phyloP scores from a whole-genome alignment of 2,329 filamentous ascomycete species.

The Didymella pomorum region DNA sequence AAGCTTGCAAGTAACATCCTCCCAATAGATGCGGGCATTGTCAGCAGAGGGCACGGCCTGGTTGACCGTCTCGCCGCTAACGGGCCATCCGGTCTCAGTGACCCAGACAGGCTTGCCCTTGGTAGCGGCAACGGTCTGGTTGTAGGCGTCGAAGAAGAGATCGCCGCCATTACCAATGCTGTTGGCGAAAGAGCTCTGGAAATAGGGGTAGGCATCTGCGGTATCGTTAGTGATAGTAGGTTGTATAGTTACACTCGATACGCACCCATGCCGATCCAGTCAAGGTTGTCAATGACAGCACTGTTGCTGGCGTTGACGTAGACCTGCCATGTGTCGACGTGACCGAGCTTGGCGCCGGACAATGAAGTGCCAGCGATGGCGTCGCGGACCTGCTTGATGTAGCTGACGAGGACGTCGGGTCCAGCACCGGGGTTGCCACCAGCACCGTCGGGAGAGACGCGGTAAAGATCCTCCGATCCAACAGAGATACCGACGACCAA shows the following conservation, averaged over 20 bases:
- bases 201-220: constrained; percentile 81
- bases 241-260: not conserved
- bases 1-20: constrained; percentile 75
- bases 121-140: constrained; percentile 65
- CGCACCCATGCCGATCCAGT: constrained; percentile 85
- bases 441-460: constrained; percentile 70
- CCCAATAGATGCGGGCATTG: constrained; percentile 84
- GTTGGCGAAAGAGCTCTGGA: constrained; percentile 67
- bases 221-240: not conserved
- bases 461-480: constrained; percentile 77
- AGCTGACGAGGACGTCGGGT: constrained; percentile 69
- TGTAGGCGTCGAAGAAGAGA: constrained; percentile 74
- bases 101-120: constrained; percentile 79
- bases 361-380: constrained; percentile 70
- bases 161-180: constrained; percentile 68
- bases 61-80: constrained; percentile 70
- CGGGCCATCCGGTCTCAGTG: constrained; percentile 89
- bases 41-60: constrained; percentile 66
- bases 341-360: constrained; percentile 70
- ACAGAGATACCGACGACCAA: constrained; percentile 84
- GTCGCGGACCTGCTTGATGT: constrained; percentile 73
- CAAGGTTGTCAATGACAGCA: constrained; percentile 71
- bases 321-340: constrained; percentile 82
- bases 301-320: constrained; percentile 74
- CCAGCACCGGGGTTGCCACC: constrained; percentile 69